A percentile compares a stretch with the other conserved stretches of the same genome.
Evolutionary conservation across 768 basidiomycete species (phyloP).

Genomic region (Pleurotus tuber-regium): DNA sequence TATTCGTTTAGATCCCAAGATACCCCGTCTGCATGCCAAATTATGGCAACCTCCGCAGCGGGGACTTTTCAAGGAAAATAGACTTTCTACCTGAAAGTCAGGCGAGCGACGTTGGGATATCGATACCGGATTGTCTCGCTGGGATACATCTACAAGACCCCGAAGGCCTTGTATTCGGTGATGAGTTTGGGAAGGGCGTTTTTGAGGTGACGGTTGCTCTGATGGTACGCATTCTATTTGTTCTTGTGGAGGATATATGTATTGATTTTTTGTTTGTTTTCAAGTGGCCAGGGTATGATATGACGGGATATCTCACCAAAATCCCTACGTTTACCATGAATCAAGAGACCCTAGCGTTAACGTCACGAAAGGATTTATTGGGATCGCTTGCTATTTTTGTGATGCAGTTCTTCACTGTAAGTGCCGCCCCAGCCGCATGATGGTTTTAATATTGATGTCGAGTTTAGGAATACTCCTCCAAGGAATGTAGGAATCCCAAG

Average conservation of each 20-base stretch:
- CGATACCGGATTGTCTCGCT: background rate
- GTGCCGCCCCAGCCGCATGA: no score
- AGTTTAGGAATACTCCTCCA: no score
- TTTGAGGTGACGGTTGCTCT: background rate
- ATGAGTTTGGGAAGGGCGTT: no score
- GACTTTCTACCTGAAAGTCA: no score
- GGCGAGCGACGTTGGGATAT: background rate
- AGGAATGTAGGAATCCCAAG: no score
- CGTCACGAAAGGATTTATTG: background rate
- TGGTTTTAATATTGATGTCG: no score
- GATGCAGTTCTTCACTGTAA: background rate
- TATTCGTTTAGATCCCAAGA: background rate
- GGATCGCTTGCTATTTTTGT: background rate
- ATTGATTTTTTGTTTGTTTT: background rate
- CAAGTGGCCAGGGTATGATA: slow-evolving; percentile 1
- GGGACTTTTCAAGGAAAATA: no score
- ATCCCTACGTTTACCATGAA: background rate
- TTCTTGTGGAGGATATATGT: background rate
- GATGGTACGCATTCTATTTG: background rate
- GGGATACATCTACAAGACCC: background rate
- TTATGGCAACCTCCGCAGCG: background rate
- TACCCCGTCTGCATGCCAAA: background rate
- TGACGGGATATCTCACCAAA: background rate
- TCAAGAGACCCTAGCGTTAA: background rate
- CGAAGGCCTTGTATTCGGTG: background rate